Evolutionary conservation across 176 grass and related monocot species (phyloP).

Genomic region (Guadua angustifolia): DNA sequence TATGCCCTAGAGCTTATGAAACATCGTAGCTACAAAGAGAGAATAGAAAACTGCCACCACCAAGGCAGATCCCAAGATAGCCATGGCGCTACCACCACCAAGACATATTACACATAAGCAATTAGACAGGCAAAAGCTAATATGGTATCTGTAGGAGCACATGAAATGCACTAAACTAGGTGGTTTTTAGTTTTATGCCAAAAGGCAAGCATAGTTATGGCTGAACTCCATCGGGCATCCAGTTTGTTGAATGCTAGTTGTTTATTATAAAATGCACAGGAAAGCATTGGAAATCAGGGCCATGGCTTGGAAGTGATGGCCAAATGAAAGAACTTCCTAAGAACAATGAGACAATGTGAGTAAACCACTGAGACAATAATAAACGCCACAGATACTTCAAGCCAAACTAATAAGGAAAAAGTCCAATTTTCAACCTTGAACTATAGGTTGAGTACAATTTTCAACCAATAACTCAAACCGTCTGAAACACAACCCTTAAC

Average conservation of each 20-base stretch:
- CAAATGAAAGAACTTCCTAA: not conserved
- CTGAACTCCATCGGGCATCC: not conserved
- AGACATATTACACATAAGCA: not conserved
- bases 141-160: not conserved
- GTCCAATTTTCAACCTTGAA: too few relatives aligned
- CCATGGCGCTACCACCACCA: not conserved
- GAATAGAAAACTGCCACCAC: not conserved
- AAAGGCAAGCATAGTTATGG: slow-evolving; percentile 8
- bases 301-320: not conserved
- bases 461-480: too few relatives aligned
- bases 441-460: too few relatives aligned
- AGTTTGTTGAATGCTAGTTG: not conserved
- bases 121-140: not conserved
- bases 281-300: not conserved
- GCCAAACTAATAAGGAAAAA: not conserved
- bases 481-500: too few relatives aligned
- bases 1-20: not conserved
- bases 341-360: not conserved
- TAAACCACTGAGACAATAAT: not conserved
- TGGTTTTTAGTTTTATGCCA: not conserved
- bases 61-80: not conserved
- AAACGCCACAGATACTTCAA: not conserved
- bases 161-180: not conserved
- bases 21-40: not conserved
- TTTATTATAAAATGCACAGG: not conserved